These are phyloP conservation scores for Kwoniella botswanensis DNA, from an alignment of 768 basidiomycete species.

Conservation along the genomic window DNA sequence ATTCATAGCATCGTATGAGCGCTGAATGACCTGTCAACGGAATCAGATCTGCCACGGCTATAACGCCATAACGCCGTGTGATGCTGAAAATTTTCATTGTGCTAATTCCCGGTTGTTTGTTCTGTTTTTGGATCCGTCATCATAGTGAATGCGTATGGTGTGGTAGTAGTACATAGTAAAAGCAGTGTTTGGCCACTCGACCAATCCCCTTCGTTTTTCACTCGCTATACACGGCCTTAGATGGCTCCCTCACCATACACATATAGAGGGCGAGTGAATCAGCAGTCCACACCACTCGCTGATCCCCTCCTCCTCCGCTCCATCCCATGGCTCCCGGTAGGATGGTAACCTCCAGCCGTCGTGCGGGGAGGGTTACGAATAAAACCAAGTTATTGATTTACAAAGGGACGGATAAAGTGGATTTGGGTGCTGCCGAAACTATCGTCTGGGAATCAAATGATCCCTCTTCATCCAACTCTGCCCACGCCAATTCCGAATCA, in stretches of 20 bases:
- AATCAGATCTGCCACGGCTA: not conserved
- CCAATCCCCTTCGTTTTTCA: not conserved
- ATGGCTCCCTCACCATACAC: not conserved
- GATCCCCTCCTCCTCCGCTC: slow-evolving; percentile 9
- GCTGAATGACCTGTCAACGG: too few species aligned
- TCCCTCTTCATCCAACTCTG: slow-evolving; percentile 7
- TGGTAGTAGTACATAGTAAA: not conserved
- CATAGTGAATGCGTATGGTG: not conserved
- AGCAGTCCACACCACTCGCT: not conserved
- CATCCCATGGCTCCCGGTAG: slow-evolving; percentile 32
- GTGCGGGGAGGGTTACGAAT: slow-evolving; percentile 54
- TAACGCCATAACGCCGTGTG: slow-evolving; percentile 13
- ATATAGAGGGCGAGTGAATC: slow-evolving; percentile 27
- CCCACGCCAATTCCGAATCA: slow-evolving; percentile 23
- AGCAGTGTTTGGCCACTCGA: not conserved
- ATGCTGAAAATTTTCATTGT: slow-evolving; percentile 20
- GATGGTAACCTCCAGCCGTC: slow-evolving; percentile 47
- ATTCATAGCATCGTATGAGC: not conserved
- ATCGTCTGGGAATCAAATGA: slow-evolving; percentile 47
- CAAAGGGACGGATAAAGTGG: slow-evolving; percentile 47
- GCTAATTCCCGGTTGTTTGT: not conserved
- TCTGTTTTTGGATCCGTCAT: not conserved
- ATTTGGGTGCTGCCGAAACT: slow-evolving; percentile 42
- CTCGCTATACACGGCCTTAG: not conserved
- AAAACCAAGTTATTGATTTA: slow-evolving; percentile 50